phyloP scores from a whole-genome alignment of 2,329 filamentous ascomycete species.

The Beauveria scarabaeidicola region DNA sequence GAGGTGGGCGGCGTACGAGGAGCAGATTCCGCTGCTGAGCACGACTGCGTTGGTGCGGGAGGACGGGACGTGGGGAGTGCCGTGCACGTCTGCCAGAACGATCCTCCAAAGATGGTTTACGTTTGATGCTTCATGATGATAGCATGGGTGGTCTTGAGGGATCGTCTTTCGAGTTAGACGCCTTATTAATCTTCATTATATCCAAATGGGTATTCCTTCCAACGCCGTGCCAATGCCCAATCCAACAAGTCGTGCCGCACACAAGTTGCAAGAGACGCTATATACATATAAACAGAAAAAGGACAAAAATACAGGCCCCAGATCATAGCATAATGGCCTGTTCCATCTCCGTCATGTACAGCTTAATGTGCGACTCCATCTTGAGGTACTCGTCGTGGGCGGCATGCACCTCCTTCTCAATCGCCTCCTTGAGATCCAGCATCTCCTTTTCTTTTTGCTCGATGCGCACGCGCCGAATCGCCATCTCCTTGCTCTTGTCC shows the following conservation, averaged over 20 bases:
- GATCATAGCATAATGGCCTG: slow-evolving; percentile 53
- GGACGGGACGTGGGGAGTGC: slow-evolving; percentile 47
- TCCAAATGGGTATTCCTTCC: slow-evolving; percentile 1
- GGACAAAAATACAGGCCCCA: not conserved
- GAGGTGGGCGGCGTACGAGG: slow-evolving; percentile 24
- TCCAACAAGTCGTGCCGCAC: not conserved
- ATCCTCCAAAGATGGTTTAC: slow-evolving; percentile 59
- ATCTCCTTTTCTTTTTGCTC: slow-evolving; percentile 99
- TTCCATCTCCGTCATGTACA: slow-evolving; percentile 99
- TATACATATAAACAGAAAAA: not conserved
- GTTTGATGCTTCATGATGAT: slow-evolving; percentile 1
- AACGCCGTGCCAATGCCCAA: slow-evolving; percentile 6
- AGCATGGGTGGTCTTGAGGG: too few species aligned
- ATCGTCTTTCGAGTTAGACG: not conserved
- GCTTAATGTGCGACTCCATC: slow-evolving; percentile 92
- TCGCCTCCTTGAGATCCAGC: slow-evolving; percentile 94
- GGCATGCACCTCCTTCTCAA: slow-evolving; percentile 85
- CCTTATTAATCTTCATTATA: not conserved
- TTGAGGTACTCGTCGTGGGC: slow-evolving; percentile 94
- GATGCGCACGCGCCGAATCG: slow-evolving; percentile 83
- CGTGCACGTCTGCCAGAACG: slow-evolving; percentile 47
- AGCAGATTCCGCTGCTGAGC: slow-evolving; percentile 54
- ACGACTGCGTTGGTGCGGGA: slow-evolving; percentile 40
- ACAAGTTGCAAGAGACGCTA: not conserved
- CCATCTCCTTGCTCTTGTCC: slow-evolving; percentile 86